Evolutionary conservation across 768 basidiomycete species (phyloP).

Genomic region (Termitomyces heimii): DNA sequence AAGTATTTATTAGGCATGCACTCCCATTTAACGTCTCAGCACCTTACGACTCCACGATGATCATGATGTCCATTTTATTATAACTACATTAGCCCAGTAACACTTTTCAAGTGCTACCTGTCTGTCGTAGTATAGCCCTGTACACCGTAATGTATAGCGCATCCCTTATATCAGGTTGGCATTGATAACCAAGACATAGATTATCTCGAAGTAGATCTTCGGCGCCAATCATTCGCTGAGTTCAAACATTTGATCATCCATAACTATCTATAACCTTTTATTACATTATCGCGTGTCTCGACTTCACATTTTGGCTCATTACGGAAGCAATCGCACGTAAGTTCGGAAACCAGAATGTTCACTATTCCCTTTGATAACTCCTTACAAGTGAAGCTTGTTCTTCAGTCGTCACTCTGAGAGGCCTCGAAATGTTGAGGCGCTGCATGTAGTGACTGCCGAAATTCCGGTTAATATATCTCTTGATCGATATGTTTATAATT

Average conservation of each 20-base stretch:
- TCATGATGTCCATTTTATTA: neutral
- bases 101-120: neutral
- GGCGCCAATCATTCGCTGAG: neutral
- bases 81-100: neutral
- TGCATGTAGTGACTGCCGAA: neutral
- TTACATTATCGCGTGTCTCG: too few relatives aligned
- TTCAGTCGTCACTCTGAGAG: neutral
- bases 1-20: slow-evolving; percentile 2
- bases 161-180: neutral
- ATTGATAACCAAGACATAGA: neutral
- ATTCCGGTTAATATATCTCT: neutral
- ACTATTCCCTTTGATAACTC: neutral
- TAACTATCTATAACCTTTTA: too few relatives aligned
- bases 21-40: neutral
- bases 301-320: neutral
- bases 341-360: neutral
- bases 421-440: neutral
- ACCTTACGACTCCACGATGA: neutral
- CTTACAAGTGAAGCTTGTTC: neutral
- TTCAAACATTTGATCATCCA: neutral
- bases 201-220: neutral
- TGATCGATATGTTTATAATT: neutral
- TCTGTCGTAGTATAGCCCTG: neutral
- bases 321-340: neutral
- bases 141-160: neutral